These are phyloP conservation scores for Panicum miliaceum DNA, from an alignment of 176 grass and related monocot species.

Conservation along the genomic window DNA sequence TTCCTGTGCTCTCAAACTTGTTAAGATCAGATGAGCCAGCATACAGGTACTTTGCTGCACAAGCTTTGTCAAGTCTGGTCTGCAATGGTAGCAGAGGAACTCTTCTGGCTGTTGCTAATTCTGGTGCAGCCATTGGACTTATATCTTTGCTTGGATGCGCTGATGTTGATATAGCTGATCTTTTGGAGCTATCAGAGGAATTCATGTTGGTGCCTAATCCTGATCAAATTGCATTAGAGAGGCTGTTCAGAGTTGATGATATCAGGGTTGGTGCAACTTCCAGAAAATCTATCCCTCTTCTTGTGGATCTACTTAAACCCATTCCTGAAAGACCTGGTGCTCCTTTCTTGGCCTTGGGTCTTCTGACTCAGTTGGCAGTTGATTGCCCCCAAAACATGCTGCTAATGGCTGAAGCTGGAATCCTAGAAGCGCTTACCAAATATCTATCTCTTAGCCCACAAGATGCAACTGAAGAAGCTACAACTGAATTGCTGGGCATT, in stretches of 20 bases:
- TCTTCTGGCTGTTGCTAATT: slow-evolving; percentile 96
- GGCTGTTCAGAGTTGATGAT: slow-evolving; percentile 98
- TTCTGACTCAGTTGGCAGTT: slow-evolving; percentile 85
- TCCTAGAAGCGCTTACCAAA: slow-evolving; percentile 93
- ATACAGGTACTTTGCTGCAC: slow-evolving; percentile 95
- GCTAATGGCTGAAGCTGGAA: slow-evolving; percentile 97
- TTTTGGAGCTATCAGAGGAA: slow-evolving; percentile 94
- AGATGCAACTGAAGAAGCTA: slow-evolving; percentile 96
- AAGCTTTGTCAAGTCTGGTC: slow-evolving; percentile 91
- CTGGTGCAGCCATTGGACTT: slow-evolving; percentile 82
- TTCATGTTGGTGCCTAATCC: slow-evolving; percentile 85
- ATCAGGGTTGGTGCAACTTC: slow-evolving; percentile 86
- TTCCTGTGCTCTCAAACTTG: slow-evolving; percentile 93
- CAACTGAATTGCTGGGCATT: slow-evolving; percentile 89
- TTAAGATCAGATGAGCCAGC: slow-evolving; percentile 91
- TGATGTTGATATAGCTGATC: slow-evolving; percentile 90
- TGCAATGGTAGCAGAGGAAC: slow-evolving; percentile 97
- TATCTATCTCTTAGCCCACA: slow-evolving; percentile 94
- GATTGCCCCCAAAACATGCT: slow-evolving; percentile 88
- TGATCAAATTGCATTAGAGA: slow-evolving; percentile 89
- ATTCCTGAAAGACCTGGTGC: slow-evolving; percentile 98
- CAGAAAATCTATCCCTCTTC: slow-evolving; percentile 92
- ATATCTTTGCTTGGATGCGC: slow-evolving; percentile 98
- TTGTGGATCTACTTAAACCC: slow-evolving; percentile 99
- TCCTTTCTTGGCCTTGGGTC: slow-evolving; percentile 90